Percentiles rank a stretch among this genome's conserved stretches.
These are phyloP conservation scores for Talinum fruticosum DNA, from an alignment of 148 eudicot species.

Conservation along the genomic window DNA sequence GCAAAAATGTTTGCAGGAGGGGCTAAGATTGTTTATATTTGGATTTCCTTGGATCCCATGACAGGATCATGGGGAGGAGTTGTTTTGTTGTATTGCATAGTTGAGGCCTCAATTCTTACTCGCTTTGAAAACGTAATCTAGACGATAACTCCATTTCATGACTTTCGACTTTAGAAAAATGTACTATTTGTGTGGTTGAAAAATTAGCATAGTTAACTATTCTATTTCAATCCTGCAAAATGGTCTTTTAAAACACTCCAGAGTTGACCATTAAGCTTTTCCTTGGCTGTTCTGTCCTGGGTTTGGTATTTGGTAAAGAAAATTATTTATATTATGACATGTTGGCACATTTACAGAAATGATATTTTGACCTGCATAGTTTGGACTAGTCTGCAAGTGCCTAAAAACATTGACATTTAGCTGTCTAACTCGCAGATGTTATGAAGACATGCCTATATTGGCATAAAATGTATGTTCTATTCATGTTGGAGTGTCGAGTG, in stretches of 20 bases:
- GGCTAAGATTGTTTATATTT: no score
- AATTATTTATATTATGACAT: no score
- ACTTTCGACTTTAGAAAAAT: background rate
- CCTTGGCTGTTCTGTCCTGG: background rate
- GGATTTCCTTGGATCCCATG: no score
- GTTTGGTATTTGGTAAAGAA: background rate
- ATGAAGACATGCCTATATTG: background rate
- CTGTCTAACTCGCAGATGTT: background rate
- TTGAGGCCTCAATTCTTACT: no score
- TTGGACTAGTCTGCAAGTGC: background rate
- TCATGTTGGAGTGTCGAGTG: background rate
- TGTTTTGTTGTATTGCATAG: no score
- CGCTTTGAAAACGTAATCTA: background rate
- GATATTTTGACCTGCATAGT: background rate
- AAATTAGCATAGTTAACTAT: background rate
- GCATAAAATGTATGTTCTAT: background rate
- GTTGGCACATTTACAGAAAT: no score
- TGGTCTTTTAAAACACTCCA: background rate
- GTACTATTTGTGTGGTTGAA: background rate
- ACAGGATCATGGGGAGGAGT: no score
- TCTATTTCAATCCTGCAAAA: background rate
- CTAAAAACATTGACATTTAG: background rate
- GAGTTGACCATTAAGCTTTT: background rate
- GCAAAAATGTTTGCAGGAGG: no score
- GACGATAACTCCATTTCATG: background rate